Percentiles rank a stretch among this genome's conserved stretches.
Evolutionary conservation across 148 eudicot species (phyloP).

Genomic region (Linanthus parryae): DNA sequence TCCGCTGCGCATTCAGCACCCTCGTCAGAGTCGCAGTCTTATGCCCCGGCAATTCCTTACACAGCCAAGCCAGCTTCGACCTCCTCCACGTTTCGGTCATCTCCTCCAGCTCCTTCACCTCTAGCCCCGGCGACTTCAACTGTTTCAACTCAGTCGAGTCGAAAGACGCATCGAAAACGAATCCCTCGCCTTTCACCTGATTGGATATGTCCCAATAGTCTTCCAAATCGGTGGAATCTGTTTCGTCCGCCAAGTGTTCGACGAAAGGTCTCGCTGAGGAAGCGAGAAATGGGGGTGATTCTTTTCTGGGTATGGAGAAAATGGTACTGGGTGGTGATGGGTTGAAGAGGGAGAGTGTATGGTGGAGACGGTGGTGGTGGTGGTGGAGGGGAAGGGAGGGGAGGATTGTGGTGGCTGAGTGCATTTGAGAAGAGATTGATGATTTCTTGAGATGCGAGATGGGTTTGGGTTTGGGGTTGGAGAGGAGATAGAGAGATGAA

Average conservation of each 20-base stretch:
- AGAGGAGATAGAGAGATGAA: slow-evolving; percentile 8
- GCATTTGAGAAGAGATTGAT: slow-evolving; percentile 11
- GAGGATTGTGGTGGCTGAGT: slow-evolving; percentile 15
- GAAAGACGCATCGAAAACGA: slow-evolving; percentile 28
- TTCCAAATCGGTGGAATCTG: not conserved
- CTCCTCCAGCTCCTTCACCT: slow-evolving; percentile 68
- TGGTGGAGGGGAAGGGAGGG: slow-evolving; percentile 13
- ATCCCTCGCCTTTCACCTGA: slow-evolving; percentile 11
- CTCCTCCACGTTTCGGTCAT: slow-evolving; percentile 90
- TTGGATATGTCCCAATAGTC: slow-evolving; percentile 5
- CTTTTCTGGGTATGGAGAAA: not conserved
- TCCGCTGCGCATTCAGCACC: slow-evolving; percentile 64
- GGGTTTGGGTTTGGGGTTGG: not conserved
- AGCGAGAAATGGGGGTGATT: not conserved
- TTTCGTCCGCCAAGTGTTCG: slow-evolving; percentile 29
- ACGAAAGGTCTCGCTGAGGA: slow-evolving; percentile 18
- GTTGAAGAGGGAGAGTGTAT: slow-evolving; percentile 4
- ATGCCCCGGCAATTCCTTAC: slow-evolving; percentile 76
- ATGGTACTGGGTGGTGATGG: slow-evolving; percentile 1
- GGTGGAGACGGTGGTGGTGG: slow-evolving; percentile 6
- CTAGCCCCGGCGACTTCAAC: slow-evolving; percentile 33
- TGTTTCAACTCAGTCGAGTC: slow-evolving; percentile 28
- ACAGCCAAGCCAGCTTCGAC: slow-evolving; percentile 85
- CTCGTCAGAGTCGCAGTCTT: slow-evolving; percentile 47
- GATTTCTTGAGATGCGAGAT: not conserved